Base-by-base conservation (phyloP, 805 yeast genomes). In the Starmerella bombi region DNA sequence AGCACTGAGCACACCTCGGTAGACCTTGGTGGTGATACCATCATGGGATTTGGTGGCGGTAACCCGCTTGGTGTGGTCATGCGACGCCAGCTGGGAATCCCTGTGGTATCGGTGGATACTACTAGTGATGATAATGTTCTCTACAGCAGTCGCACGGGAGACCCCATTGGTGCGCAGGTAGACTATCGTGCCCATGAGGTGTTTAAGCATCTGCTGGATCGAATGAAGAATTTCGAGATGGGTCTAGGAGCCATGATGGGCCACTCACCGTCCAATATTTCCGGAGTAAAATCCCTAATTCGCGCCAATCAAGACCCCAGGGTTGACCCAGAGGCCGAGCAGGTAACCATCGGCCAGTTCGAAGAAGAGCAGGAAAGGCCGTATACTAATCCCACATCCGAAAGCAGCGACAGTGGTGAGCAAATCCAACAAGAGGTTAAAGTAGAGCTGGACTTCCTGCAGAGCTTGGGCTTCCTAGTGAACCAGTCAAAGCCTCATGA, bases 1-100 rank as follows among this genome's bases (percentile, higher is more conserved):
- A 34, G 44, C 28, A 37, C 45, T 8, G 46, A 40, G n/a, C 42
- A 38, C 17, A 35, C 52, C 23, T 40, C 50, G 19, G 64, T 61
- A 7, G 69, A 65, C 43, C 55, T 65, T 1, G 69, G 69, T 10
- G 65, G 63, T 19, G 64, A 58, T 31, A 53, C 64, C 9, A 52
- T 64, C 12, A 51, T 57, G 43, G 69, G 68, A 1, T 63, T 60
- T 38, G 64, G 63, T 15, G 52, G 57, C 28, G 69, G 68, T 3
- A 64, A 64, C 38, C 67, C 67, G 3, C 48, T 65, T 32, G 61
- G 63, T 2, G 58, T 61, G n/a, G 48, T 65, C 5, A 46, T 60
- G 22, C 50, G 66, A 4, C 55, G 65, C 23, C 69, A 65, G 48
- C 55, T 64, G 3, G 67, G 67, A 1, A 47, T 65, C 7, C 65